Base-by-base conservation (phyloP, 495 filamentous ascomycete genomes). In the Aspergillus indologenus region DNA sequence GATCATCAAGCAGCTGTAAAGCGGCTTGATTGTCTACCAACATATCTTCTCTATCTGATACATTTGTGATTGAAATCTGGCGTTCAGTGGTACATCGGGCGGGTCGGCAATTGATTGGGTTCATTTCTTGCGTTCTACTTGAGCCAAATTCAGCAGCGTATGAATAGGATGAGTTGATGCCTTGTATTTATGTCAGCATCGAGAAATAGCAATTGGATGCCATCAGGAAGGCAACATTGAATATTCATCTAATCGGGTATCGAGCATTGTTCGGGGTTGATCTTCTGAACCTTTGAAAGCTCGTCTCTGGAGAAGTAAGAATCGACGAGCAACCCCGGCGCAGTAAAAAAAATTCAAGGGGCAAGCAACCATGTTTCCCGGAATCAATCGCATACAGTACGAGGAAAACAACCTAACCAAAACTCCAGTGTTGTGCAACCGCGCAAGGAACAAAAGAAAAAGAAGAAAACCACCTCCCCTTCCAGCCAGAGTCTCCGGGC, bases 1-100 rank as follows among this genome's bases (percentile, higher is more conserved):
- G 84, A 81, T 94, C 56, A 79, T 87, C 52, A 83, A 82, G 72
- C 72, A 80, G 67, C 69, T 82, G 42, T 87, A 75, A 76, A 51
- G 6, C 8, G 29, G 7, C 23, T 22, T 31, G 22, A 55, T 34
- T 5, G 17, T 57, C 59, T 53, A 57, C 23, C 24, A 43, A 54
- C 53, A 48, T 55, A 31, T 45, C 26, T 26, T 47, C 15, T 40
- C 19, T 44, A 43, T 52, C 21, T 31, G 11, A 40, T 40, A 7
- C 12, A 26, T 43, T 22, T 54, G 53, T 49, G 54, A 60, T 26
- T 53, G 14, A 14, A 40, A 40, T 31, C n/a, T 52, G 61, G 63
- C 61, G 59, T 62, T 63, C 49, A 53, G 21, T 49, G 43, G 54
- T 47, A 47, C 11, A 47, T 56, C 21, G 54, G 54, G 24, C 9